Evolutionary conservation across 2,329 filamentous ascomycete species (phyloP).

Genomic region (Trichoderma sp.): DNA sequence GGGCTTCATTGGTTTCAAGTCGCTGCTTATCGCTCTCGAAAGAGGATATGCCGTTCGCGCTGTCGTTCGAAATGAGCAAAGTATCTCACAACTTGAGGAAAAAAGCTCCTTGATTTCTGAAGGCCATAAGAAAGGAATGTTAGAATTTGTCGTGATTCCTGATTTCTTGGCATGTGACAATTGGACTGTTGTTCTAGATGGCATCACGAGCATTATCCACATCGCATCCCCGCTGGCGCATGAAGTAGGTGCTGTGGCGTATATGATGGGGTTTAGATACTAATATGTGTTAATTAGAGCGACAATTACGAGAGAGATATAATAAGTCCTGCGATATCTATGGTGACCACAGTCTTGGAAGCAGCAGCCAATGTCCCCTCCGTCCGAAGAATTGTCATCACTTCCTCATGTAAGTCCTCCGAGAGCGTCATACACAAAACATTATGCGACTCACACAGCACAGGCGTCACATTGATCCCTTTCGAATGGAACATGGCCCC

Average conservation of each 20-base stretch:
- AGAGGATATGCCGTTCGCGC: slow-evolving; percentile 14
- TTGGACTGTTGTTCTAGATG: not conserved
- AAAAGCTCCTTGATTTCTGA: not conserved
- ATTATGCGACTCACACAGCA: not conserved
- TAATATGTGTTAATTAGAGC: slow-evolving; percentile 1
- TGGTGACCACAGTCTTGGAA: slow-evolving; percentile 15
- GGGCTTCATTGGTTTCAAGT: slow-evolving; percentile 13
- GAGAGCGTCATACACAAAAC: not conserved
- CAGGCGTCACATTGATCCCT: slow-evolving; percentile 21
- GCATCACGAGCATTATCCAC: slow-evolving; percentile 21
- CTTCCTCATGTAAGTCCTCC: slow-evolving; percentile 20
- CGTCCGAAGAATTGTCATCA: slow-evolving; percentile 22
- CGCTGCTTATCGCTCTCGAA: slow-evolving; percentile 2
- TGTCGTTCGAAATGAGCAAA: slow-evolving; percentile 11
- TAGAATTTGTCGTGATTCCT: slow-evolving; percentile 18
- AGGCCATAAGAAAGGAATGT: not conserved
- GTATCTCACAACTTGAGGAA: not conserved
- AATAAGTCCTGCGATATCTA: slow-evolving; percentile 18
- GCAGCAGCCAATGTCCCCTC: slow-evolving; percentile 11
- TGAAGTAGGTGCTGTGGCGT: too few relatives aligned
- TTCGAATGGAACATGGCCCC: slow-evolving; percentile 20
- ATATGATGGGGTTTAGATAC: too few relatives aligned
- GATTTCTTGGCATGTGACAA: slow-evolving; percentile 8
- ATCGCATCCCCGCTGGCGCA: slow-evolving; percentile 19
- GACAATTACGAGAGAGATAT: slow-evolving; percentile 16